Percentiles rank a stretch among this genome's conserved stretches.
Evolutionary conservation across 176 grass and related monocot genomes (phyloP).

Genomic region (Paspalum vaginatum): DNA sequence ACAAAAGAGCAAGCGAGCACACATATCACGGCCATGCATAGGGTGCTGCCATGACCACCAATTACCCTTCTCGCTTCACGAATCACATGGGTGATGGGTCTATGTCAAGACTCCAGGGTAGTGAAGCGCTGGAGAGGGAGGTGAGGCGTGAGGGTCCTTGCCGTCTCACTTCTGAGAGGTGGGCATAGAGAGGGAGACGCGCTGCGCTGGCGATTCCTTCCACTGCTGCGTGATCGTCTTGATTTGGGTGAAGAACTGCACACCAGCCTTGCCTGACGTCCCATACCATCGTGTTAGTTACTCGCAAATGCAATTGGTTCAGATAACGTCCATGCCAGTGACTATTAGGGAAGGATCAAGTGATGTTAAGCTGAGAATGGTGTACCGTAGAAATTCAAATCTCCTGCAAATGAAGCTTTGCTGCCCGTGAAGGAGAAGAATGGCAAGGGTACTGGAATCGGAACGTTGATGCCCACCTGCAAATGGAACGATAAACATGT

Average conservation of each 20-base stretch:
- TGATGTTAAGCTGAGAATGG: neutral
- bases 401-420: constrained; percentile 95
- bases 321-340: neutral
- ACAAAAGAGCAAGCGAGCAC: neutral
- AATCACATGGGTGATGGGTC: neutral
- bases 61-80: neutral
- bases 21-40: neutral
- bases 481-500: neutral
- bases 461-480: constrained; percentile 97
- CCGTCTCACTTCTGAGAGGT: constrained; percentile 72
- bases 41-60: neutral
- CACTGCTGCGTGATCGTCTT: constrained; percentile 96
- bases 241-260: constrained; percentile 95
- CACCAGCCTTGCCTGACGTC: constrained; percentile 85
- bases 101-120: neutral
- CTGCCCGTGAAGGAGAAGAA: constrained; percentile 96
- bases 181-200: constrained; percentile 86
- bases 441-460: constrained; percentile 90
- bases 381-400: constrained; percentile 94
- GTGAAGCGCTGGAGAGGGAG: neutral
- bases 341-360: neutral
- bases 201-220: constrained; percentile 74
- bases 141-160: neutral
- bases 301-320: neutral
- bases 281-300: constrained; percentile 22